Base-by-base conservation (phyloP, 257 asterid genomes). In the Lycium ferocissimum region DNA sequence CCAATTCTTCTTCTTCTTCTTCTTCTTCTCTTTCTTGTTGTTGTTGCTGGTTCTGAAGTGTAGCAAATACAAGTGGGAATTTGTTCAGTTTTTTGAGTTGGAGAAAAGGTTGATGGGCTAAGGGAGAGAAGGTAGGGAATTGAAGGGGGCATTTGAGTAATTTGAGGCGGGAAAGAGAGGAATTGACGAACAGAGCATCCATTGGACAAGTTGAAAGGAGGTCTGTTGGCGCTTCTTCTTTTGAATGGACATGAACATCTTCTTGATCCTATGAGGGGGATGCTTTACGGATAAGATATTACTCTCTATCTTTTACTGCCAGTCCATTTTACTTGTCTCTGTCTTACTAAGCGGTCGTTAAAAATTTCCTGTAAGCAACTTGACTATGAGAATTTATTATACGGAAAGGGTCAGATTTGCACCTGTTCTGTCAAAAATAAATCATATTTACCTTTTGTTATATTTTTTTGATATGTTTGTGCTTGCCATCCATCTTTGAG, bases 111-210 rank as follows among this genome's bases (percentile, higher is more conserved):
- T 80, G 91, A 75, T 87, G 59, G 38, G 87, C 85, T 71, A 86
- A 76, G 9, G 88, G 89, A 72, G 85, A 33, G 86, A 88, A 12
- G 45, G 45, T 15, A 86, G 90, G 8, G 71, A 89, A 83, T 43
- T 75, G 85, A 86, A 85, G 38, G 79, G 89, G 58, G 86, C 90
- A 90, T 78, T 78, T 78, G 89, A 92, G 91, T 40, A 40, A 40
- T 56, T 91, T 93, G 88, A 95, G 94, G 85, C 97, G 91, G 85
- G 96, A 91, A 87, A 89, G 88, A 53, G 92, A 87, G 14, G 88
- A 58, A 73, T 85, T 86, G 49, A 89, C 9, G 79, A 86, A 75
- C 56, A 89, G 86, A 79, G 91, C 82, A 53, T 78, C 66, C 82
- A 78, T 78, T 35, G 82, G 49, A 9, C 35, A 70, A 70, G 15